Evolutionary conservation across 306 rosid genomes (phyloP).

Genomic region (Crotalaria pallida): DNA sequence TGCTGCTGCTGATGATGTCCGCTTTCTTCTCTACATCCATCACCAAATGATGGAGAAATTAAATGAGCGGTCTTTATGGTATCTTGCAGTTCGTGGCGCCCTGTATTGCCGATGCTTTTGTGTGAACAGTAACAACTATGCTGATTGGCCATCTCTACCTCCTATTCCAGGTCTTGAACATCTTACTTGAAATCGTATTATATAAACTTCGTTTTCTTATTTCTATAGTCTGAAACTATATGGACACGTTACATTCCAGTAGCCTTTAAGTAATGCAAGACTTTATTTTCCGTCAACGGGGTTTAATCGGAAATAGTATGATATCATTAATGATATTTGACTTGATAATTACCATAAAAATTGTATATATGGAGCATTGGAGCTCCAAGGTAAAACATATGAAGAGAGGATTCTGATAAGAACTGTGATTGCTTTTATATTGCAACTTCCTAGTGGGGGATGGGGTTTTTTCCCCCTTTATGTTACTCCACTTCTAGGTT

Average conservation of each 20-base stretch:
- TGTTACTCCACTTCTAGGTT: not conserved
- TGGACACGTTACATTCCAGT: not conserved
- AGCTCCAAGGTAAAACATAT: not conserved
- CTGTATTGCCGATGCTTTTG: constrained; percentile 93
- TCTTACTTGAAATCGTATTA: not conserved
- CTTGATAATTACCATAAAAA: constrained; percentile 13
- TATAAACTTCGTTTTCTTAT: constrained; percentile 3
- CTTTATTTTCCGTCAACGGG: not conserved
- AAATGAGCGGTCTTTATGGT: constrained; percentile 69
- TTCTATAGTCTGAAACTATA: not conserved
- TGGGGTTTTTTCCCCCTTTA: not conserved
- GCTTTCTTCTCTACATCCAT: constrained; percentile 87
- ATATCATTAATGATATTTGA: constrained; percentile 4
- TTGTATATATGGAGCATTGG: not conserved
- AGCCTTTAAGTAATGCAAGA: not conserved
- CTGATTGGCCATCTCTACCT: constrained; percentile 89
- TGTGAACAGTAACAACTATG: constrained; percentile 45
- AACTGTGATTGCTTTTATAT: not conserved
- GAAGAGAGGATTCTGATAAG: not conserved
- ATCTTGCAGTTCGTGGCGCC: constrained; percentile 92
- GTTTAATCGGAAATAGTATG: constrained; percentile 15
- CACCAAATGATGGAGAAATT: constrained; percentile 83
- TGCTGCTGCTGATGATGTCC: constrained; percentile 95
- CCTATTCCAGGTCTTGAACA: constrained; percentile 68
- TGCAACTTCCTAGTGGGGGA: not conserved